phyloP scores from a whole-genome alignment of 2,329 filamentous ascomycete species.

The Sporothrix luriei region DNA sequence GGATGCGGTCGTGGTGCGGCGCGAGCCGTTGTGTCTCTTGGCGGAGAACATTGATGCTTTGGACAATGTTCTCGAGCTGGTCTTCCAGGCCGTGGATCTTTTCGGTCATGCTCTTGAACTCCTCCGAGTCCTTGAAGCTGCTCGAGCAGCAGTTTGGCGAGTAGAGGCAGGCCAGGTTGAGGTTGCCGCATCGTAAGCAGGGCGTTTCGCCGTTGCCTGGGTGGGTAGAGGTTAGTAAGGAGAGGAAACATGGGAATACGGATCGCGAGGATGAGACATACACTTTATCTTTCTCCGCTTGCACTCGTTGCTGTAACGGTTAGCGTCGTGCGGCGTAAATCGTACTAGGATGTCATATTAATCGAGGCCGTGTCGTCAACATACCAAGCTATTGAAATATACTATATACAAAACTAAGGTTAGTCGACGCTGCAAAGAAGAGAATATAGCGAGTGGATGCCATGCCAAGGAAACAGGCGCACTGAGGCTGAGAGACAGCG shows the following conservation, averaged over 20 bases:
- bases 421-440: neutral
- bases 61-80: conserved; percentile 77
- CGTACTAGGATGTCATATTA: neutral
- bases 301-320: conserved; percentile 53
- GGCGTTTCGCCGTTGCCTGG: conserved; percentile 64
- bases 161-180: conserved; percentile 53
- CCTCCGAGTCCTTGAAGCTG: conserved; percentile 60
- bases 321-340: conserved; percentile 23
- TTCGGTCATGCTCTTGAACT: conserved; percentile 78
- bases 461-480: conserved; percentile 1
- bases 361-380: neutral
- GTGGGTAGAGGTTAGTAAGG: conserved; percentile 29
- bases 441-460: neutral
- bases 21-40: conserved; percentile 53
- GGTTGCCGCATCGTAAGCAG: conserved; percentile 68
- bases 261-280: neutral
- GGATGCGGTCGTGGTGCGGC: conserved; percentile 49
- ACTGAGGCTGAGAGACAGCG: neutral
- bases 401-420: conserved; percentile 43
- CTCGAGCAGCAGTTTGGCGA: conserved; percentile 41
- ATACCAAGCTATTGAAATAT: conserved; percentile 65
- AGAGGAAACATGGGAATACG: neutral
- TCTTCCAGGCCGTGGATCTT: conserved; percentile 78
- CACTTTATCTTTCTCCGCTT: conserved; percentile 50
- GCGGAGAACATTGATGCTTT: conserved; percentile 69